Evolutionary conservation across 305 asterid genomes (phyloP).

Genomic region (Fraxinus floribunda): DNA sequence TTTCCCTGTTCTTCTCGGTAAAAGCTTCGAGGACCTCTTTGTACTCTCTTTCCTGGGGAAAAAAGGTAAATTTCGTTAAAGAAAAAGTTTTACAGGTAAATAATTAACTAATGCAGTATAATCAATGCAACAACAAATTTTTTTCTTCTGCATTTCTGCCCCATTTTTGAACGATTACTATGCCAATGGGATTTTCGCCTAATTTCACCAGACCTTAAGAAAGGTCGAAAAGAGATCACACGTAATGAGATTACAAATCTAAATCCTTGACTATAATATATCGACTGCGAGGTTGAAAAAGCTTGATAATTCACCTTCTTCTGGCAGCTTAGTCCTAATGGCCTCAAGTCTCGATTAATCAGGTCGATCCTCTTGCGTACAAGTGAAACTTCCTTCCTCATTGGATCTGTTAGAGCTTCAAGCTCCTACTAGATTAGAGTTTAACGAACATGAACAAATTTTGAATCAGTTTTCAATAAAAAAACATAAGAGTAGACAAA

Average conservation of each 20-base stretch:
- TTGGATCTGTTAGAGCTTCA: slow-evolving; percentile 78
- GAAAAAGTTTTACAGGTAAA: too few species aligned
- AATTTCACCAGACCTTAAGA: too few species aligned
- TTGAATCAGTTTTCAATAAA: background rate
- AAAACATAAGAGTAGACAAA: background rate
- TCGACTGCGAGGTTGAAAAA: background rate
- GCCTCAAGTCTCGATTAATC: slow-evolving; percentile 54
- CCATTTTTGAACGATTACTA: too few species aligned
- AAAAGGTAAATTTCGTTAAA: background rate
- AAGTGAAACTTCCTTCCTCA: slow-evolving; percentile 62
- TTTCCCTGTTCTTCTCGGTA: slow-evolving; percentile 71
- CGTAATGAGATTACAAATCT: too few species aligned
- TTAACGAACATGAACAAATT: background rate
- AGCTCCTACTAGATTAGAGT: slow-evolving; percentile 54
- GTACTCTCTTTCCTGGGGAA: slow-evolving; percentile 65
- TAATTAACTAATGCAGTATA: too few species aligned
- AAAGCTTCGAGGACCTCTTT: slow-evolving; percentile 64
- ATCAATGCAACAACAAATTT: too few species aligned
- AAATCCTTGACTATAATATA: background rate
- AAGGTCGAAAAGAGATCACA: too few species aligned
- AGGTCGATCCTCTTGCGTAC: slow-evolving; percentile 64
- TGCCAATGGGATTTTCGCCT: too few species aligned
- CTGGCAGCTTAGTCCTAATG: slow-evolving; percentile 55
- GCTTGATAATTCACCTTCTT: slow-evolving; percentile 52
- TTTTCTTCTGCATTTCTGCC: too few species aligned